A percentile compares a stretch with the other conserved stretches of the same genome.
These are phyloP conservation scores for Sporothrix inflata DNA, from an alignment of 2,329 filamentous ascomycete genomes.

Conservation along the genomic window DNA sequence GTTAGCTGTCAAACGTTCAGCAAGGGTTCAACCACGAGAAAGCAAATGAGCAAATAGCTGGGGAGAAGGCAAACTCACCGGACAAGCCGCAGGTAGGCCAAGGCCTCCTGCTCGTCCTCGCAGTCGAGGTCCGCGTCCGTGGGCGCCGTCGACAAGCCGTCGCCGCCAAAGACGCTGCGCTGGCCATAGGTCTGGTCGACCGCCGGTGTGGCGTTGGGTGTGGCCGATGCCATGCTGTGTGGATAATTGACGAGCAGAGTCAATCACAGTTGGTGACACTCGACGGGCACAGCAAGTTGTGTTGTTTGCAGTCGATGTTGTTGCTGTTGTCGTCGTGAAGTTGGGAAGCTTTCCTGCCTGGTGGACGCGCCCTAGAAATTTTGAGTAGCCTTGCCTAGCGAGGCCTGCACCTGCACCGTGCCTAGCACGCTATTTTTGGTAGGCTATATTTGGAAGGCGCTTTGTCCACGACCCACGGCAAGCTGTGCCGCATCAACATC, in stretches of 20 bases:
- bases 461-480: neutral
- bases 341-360: conserved; percentile 4
- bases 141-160: conserved; percentile 52
- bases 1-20: conserved; percentile 13
- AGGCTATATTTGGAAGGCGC: neutral
- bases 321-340: conserved; percentile 4
- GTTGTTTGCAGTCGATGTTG: neutral
- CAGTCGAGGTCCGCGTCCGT: conserved; percentile 65
- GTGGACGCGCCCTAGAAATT: neutral
- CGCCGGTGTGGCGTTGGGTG: conserved; percentile 33
- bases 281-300: neutral
- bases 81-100: conserved; percentile 72
- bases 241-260: neutral
- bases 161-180: conserved; percentile 70
- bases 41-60: conserved; percentile 54
- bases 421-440: conserved; percentile 2
- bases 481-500: neutral
- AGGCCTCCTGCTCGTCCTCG: conserved; percentile 67
- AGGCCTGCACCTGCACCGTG: neutral
- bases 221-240: conserved; percentile 34
- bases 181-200: conserved; percentile 71
- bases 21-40: conserved; percentile 30
- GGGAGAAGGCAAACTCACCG: conserved; percentile 55
- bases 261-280: neutral
- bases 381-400: conserved; percentile 21